These are phyloP conservation scores for Talaromyces trachyspermus DNA, from an alignment of 495 filamentous ascomycete species.

Conservation along the genomic window DNA sequence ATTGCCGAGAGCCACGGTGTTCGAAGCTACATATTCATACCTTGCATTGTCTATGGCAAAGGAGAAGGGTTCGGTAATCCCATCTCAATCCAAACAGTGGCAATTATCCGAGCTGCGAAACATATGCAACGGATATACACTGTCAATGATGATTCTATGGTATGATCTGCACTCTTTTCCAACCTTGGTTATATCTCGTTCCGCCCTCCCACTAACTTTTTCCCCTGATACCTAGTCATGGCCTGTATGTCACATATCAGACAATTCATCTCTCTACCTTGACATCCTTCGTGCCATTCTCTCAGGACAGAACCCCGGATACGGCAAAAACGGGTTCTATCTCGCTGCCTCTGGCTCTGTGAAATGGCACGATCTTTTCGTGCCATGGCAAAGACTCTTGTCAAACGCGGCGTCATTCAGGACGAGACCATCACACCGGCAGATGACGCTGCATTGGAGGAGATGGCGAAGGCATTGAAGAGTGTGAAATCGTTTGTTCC, in stretches of 20 bases:
- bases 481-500: slow-evolving; percentile 21
- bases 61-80: slow-evolving; percentile 41
- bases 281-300: slow-evolving; percentile 37
- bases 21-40: slow-evolving; percentile 38
- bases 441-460: slow-evolving; percentile 21
- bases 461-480: slow-evolving; percentile 30
- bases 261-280: slow-evolving; percentile 37
- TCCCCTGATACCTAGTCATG: slow-evolving; percentile 16
- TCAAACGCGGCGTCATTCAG: slow-evolving; percentile 26
- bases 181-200: neutral
- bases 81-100: slow-evolving; percentile 42
- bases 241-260: slow-evolving; percentile 41
- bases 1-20: slow-evolving; percentile 28
- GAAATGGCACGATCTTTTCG: slow-evolving; percentile 38
- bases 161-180: slow-evolving; percentile 14
- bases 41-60: slow-evolving; percentile 40
- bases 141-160: slow-evolving; percentile 24
- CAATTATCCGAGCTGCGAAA: slow-evolving; percentile 37
- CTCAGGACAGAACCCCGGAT: slow-evolving; percentile 20
- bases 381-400: slow-evolving; percentile 30
- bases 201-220: neutral
- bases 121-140: slow-evolving; percentile 26
- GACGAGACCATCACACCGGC: slow-evolving; percentile 24
- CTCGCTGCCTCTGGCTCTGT: slow-evolving; percentile 40
- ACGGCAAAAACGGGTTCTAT: slow-evolving; percentile 41